Evolutionary conservation across 2,329 filamentous ascomycete species (phyloP), one percentile per base, ranked within the genome.

Genomic region (Hysterium pulicare): DNA sequence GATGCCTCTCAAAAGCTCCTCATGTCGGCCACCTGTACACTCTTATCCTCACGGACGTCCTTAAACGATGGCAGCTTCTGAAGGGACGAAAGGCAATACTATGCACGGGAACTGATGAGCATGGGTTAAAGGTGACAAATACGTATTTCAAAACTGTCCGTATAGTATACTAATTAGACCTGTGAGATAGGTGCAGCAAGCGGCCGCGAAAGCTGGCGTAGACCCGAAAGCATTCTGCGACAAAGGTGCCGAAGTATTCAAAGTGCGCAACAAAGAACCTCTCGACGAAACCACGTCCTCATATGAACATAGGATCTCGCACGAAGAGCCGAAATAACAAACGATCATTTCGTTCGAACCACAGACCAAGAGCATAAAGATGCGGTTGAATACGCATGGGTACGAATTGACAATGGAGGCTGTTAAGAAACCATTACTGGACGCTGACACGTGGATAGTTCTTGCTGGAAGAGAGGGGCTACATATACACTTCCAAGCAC

Each of bases 21-120:
- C 93, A 98, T 72, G 82, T 97, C 49, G 93, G 93, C 33, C 93
- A 98, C 68, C 76, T 98, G 46, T 97, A 95, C 67, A 88, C 86
- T 32, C 90, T 97, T 82, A 77, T 97, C 57, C 78, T 98, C 33
- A 78, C 88, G 50, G 93, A 98, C 68, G 84, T 95, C 40, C 72
- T 95, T 54, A 98, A 97, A 69, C 79, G 93, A 70, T 98, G 90
- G 89, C 82, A 94, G 62, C 72, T 81, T 23, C 76, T 98, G 39
- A 81, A 84, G 46, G 87, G 87, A 28, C 71, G 81, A 22, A 71
- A 76, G 36, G 85, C 90, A 3, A 76, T 88, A 49, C 73, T 98
- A 11, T 84, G 86, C 56, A 98, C 93, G 1, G 93, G 93, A 45
- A 97, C 90, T 26, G 93, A 98, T 65, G 93, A 98, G 68, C 91